Evolutionary conservation across 345 rosid genomes (phyloP).

Genomic region (Moringa oleifera): DNA sequence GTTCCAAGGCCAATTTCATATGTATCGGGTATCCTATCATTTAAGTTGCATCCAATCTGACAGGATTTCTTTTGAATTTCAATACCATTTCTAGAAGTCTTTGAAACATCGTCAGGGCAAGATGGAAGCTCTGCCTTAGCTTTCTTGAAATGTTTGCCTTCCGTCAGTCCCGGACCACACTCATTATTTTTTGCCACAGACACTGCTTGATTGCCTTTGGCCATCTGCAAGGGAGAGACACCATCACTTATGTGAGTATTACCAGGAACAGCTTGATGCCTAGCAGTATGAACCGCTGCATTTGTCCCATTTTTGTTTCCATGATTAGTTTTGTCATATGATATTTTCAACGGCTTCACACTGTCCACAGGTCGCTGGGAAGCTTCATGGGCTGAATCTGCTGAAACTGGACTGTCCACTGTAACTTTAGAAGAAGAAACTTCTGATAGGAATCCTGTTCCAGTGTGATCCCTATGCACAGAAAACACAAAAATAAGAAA

Average conservation of each 20-base stretch:
- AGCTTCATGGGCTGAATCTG: conserved; percentile 51
- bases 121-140: conserved; percentile 29
- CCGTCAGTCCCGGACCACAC: conserved; percentile 21
- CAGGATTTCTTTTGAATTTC: conserved; percentile 19
- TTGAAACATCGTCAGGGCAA: conserved; percentile 11
- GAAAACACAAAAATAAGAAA: conserved; percentile 4
- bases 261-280: conserved; percentile 40
- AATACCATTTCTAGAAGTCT: conserved; percentile 16
- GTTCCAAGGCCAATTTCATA: conserved; percentile 78
- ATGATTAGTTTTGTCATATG: conserved; percentile 56
- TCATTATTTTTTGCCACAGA: conserved; percentile 9
- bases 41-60: conserved; percentile 48
- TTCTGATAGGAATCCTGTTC: conserved; percentile 51
- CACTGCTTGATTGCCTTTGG: conserved; percentile 22
- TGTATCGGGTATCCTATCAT: conserved; percentile 23
- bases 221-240: conserved; percentile 27
- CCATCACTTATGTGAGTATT: conserved; percentile 27
- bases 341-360: conserved; percentile 55
- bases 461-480: conserved; percentile 61
- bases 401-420: conserved; percentile 42
- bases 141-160: conserved; percentile 38
- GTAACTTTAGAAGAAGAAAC: conserved; percentile 22
- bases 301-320: conserved; percentile 26
- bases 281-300: conserved; percentile 45
- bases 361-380: conserved; percentile 51